These are phyloP conservation scores for Petrea volubilis DNA, from an alignment of 257 asterid species.

Conservation along the genomic window DNA sequence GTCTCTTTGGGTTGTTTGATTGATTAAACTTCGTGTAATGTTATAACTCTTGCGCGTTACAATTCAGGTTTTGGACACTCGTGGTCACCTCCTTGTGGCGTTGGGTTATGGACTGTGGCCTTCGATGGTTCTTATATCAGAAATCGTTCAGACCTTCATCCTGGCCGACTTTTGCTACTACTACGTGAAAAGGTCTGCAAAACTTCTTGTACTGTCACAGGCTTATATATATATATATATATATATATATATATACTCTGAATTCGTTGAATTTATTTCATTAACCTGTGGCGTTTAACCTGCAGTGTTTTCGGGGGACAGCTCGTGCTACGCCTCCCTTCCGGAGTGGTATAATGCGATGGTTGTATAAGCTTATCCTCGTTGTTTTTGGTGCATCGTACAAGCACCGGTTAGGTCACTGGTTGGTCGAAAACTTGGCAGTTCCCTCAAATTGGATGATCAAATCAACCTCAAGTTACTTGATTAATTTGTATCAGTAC, in stretches of 20 bases:
- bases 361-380: conserved; percentile 12
- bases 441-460: conserved; percentile 14
- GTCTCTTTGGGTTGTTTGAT: neutral
- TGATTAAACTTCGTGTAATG: neutral
- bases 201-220: neutral
- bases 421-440: conserved; percentile 4
- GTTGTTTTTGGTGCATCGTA: conserved; percentile 18
- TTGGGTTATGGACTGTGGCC: conserved; percentile 79
- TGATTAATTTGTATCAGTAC: conserved; percentile 26
- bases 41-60: neutral
- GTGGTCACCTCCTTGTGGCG: conserved; percentile 66
- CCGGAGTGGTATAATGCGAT: conserved; percentile 55
- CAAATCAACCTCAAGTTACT: conserved; percentile 4
- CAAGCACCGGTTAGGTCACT: conserved; percentile 1
- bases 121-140: conserved; percentile 67
- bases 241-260: no score
- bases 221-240: neutral
- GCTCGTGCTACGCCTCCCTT: conserved; percentile 75
- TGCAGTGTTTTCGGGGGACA: conserved; percentile 79
- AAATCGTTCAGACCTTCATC: conserved; percentile 71
- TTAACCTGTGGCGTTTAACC: conserved; percentile 14
- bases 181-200: conserved; percentile 62
- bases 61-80: conserved; percentile 60
- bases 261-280: neutral
- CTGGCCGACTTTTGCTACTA: conserved; percentile 76